These are phyloP conservation scores for Phylloporus scabripes DNA, from an alignment of 768 basidiomycete species.

Conservation along the genomic window DNA sequence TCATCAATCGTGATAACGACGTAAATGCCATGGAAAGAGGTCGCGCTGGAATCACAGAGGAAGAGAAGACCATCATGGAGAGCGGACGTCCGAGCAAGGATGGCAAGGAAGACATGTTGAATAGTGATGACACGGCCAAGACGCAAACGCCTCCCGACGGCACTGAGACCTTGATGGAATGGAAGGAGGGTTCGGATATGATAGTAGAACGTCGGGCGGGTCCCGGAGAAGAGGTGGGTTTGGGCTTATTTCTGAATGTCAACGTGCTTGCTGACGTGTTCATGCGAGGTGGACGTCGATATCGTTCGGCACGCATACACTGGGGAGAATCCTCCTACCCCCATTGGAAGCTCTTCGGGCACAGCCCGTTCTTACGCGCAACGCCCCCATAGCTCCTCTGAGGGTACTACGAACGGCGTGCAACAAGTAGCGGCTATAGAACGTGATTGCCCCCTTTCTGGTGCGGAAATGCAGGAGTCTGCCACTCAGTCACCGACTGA, in stretches of 20 bases:
- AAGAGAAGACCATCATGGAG: conserved; percentile 24
- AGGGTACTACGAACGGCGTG: conserved; percentile 21
- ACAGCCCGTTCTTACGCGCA: conserved; percentile 10
- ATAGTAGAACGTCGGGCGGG: conserved; percentile 57
- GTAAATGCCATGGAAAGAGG: conserved; percentile 47
- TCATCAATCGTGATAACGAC: conserved; percentile 75
- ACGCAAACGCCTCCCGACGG: conserved; percentile 45
- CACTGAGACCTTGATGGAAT: conserved; percentile 41
- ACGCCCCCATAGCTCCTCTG: conserved; percentile 12
- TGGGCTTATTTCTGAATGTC: neutral
- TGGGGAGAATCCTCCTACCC: conserved; percentile 2
- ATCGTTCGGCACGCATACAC: conserved; percentile 44
- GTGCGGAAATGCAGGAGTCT: conserved; percentile 10
- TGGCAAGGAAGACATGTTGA: conserved; percentile 2
- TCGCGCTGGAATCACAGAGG: conserved; percentile 26
- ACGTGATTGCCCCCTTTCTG: conserved; percentile 13
- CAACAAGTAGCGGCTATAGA: conserved; percentile 18
- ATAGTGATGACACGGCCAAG: conserved; percentile 19
- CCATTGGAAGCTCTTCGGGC: conserved; percentile 1
- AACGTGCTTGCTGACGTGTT: conserved; percentile 13
- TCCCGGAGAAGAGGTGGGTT: conserved; percentile 62
- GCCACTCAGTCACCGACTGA: neutral
- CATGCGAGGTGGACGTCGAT: conserved; percentile 54
- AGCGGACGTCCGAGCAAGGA: conserved; percentile 22
- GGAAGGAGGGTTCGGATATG: conserved; percentile 65